Conservation (phyloP, 2,329 filamentous ascomycete species). For the Colletotrichum musae region DNA sequence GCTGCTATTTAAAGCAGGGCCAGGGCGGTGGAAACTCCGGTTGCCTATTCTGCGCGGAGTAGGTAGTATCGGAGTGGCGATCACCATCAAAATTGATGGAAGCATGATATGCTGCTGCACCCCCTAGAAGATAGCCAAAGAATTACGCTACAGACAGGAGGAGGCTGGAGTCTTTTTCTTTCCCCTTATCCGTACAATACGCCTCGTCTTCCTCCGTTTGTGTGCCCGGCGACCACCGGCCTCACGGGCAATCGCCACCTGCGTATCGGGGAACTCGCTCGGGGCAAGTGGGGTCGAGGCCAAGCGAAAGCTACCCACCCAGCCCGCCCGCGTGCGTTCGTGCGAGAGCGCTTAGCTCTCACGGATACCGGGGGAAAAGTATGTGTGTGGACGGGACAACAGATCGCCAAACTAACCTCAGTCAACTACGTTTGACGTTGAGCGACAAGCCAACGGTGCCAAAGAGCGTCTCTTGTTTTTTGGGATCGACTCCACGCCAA, state of each 20-base stretch:
- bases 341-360: not conserved
- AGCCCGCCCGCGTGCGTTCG: not conserved
- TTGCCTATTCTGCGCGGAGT: not conserved
- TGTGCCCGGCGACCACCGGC: slow-evolving; percentile 23
- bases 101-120: slow-evolving; percentile 4
- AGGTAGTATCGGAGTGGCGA: not conserved
- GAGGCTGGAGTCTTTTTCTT: not conserved
- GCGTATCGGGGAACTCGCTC: not conserved
- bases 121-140: not conserved
- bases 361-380: not conserved
- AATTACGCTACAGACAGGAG: slow-evolving; percentile 6
- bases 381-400: not conserved
- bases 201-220: not conserved
- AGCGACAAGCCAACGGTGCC: slow-evolving; percentile 6
- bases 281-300: not conserved
- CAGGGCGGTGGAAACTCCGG: not conserved
- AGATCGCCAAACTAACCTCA: not conserved
- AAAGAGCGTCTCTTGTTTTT: not conserved
- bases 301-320: not conserved
- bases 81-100: slow-evolving; percentile 10
- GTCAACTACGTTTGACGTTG: not conserved
- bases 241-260: slow-evolving; percentile 12
- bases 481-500: not conserved
- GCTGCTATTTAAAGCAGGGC: not conserved
- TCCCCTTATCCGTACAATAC: not conserved